Base-by-base conservation (phyloP, 139 green algal species). In the Pleodorina starrii region DNA sequence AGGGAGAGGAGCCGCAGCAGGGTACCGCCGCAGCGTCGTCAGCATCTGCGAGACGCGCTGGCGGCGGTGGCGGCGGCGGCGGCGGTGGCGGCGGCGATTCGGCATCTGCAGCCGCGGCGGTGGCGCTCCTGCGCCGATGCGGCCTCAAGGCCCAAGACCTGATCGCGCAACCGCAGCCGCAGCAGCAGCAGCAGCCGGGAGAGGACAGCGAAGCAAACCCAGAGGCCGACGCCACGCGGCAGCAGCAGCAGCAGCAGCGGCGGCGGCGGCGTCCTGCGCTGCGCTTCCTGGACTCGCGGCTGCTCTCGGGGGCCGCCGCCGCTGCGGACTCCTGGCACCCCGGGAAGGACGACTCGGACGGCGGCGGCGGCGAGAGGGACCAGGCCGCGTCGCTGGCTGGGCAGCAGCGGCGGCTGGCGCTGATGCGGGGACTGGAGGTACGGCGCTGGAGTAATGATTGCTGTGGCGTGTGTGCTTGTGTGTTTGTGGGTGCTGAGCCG, bases 91-190 rank as follows among this genome's bases (percentile, higher is more conserved):
- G 29, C 9, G 44, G 21, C 35, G 27, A 7, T 27, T 19, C 42
- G 17, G 73, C 69, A 46, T 19, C 69, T n/a, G 69, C 69, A 17
- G 69, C 68, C 10, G 68, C 69, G 1, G 35, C 69, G 11, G 36
- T 69, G 42, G 57, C 23, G 7, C 57, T 86, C 21, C 57, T 86
- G 57, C 57, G 57, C 23, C 57, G 79, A 36, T 86, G 79, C 40
- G 79, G 79, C 27, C 54, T 86, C 38, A 3, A 36, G 25, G 25
- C 40, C 19, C 12, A 50, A 6, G 27, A 77, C 40, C 69, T 48
- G 36, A 48, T 11, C 36, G 69, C 36, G 40, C 23, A 38, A 42
- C 25, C 17, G 48, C 76, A 29, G 51, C n/a, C 6, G 46, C 32
- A 50, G 76, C 17, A 11, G 74, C 21, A 17, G 1, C 69, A 50